phyloP scores from a whole-genome alignment of 352 stramenopile genomes.

The Phytophthora podocarpi region DNA sequence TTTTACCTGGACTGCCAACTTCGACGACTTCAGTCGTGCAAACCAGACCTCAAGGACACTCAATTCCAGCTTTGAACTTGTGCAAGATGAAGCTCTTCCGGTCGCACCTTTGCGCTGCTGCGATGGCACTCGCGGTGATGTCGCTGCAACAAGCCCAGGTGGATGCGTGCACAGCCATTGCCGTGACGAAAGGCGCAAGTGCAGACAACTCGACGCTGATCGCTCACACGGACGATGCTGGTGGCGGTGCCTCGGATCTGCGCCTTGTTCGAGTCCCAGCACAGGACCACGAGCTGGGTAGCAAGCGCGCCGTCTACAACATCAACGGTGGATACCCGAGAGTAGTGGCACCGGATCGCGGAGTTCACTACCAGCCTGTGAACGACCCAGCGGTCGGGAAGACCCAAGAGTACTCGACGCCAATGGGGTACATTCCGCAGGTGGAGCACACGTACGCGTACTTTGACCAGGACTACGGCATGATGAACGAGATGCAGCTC shows the following conservation, averaged over 20 bases:
- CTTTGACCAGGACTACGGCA: slow-evolving; percentile 94
- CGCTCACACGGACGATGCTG: slow-evolving; percentile 89
- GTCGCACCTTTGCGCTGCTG: slow-evolving; percentile 5
- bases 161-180: slow-evolving; percentile 88
- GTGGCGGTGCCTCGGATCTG: slow-evolving; percentile 82
- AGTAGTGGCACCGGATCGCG: slow-evolving; percentile 73
- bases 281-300: slow-evolving; percentile 49
- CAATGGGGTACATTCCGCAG: slow-evolving; percentile 90
- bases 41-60: background rate
- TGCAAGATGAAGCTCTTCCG: slow-evolving; percentile 30
- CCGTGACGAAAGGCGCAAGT: slow-evolving; percentile 76
- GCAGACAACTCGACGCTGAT: slow-evolving; percentile 86
- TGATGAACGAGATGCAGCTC: slow-evolving; percentile 95
- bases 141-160: slow-evolving; percentile 20
- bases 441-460: slow-evolving; percentile 93
- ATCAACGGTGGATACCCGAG: slow-evolving; percentile 76
- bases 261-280: slow-evolving; percentile 92
- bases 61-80: background rate
- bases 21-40: slow-evolving; percentile 15
- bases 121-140: slow-evolving; percentile 5
- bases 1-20: slow-evolving; percentile 18
- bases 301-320: slow-evolving; percentile 68
- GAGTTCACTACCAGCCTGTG: slow-evolving; percentile 61
- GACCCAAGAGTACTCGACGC: slow-evolving; percentile 42
- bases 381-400: slow-evolving; percentile 10